phyloP scores from a whole-genome alignment of 768 basidiomycete species.

The Pisolithus tinctorius region DNA sequence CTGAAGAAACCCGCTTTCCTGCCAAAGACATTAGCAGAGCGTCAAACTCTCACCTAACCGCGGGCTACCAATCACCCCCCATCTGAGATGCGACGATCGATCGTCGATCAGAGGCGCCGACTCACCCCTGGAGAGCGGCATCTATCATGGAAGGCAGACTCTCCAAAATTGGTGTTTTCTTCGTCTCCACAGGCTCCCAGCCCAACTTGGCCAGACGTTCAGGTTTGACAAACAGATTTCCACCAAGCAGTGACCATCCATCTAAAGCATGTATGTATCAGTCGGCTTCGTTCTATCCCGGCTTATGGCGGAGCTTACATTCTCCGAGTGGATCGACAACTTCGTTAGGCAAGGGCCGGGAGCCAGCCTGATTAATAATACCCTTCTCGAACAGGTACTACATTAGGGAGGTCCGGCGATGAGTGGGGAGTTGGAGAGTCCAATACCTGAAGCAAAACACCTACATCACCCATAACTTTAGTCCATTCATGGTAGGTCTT shows the following conservation, averaged over 20 bases:
- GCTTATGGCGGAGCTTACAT: slow-evolving; percentile 21
- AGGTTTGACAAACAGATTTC: slow-evolving; percentile 30
- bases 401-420: slow-evolving; percentile 1
- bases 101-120: neutral
- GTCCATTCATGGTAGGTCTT: slow-evolving; percentile 28
- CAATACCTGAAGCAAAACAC: slow-evolving; percentile 1
- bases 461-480: slow-evolving; percentile 31
- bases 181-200: slow-evolving; percentile 30
- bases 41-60: too few species aligned
- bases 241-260: slow-evolving; percentile 36
- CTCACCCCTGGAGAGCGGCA: slow-evolving; percentile 23
- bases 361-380: slow-evolving; percentile 26
- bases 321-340: slow-evolving; percentile 32
- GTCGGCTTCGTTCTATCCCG: neutral
- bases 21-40: too few species aligned
- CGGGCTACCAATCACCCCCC: too few species aligned
- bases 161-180: slow-evolving; percentile 21
- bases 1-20: neutral
- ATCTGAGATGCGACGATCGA: neutral
- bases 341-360: slow-evolving; percentile 27
- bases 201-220: slow-evolving; percentile 32
- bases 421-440: neutral
- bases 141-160: slow-evolving; percentile 29
- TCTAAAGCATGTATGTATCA: slow-evolving; percentile 14
- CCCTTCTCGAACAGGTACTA: slow-evolving; percentile 31